Evolutionary conservation across 75 land plant genomes (phyloP), one percentile per base, ranked within the genome.

Genomic region (Sequoia sempervirens): DNA sequence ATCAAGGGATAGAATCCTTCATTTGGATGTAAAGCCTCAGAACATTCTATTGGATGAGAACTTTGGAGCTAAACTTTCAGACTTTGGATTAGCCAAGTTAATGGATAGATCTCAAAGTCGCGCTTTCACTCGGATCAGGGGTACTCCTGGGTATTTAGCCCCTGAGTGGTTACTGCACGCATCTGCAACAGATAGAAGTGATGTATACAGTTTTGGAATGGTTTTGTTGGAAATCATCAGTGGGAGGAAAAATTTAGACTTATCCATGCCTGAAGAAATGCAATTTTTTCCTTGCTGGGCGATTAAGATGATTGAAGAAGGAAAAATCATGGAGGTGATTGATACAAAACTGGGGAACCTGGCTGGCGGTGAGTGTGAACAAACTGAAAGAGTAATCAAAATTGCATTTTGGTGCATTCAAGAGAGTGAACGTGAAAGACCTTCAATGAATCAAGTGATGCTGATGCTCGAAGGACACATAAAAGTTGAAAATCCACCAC

Each of bases 31-130:
- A 85, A 90, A 90, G 79, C 87, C 91, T 12, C 79, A 76, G 11
- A 90, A 90, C 83, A 87, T 90, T 72, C 81, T 90, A 34, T 81
- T 90, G 64, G 88, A 89, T 68, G 91, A 86, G 12, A 87, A 78
- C 20, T 84, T 86, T 36, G 50, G 80, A 10, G 88, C 91, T 82
- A 90, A 90, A 85, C 84, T 90, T 75, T 86, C 92, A 53, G 92
- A 90, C 75, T 89, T 90, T 58, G 92, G 92, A 4, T 79, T 89
- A 56, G 84, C 92, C 41, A 90, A 89, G 86, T 58, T 89, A 6
- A 83, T 91, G 61, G 84, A 81, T 15, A 84, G 79, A 37, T 86
- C 84, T 68, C 81, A 87, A 73, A 86, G 78, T 30, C 79, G 68
- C 11, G 74, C 41, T 12, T 79, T 81, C 37, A 86, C 87, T 2